Evolutionary conservation across 805 yeast genomes (phyloP).

Genomic region (Zygosaccharomyces siamensis): DNA sequence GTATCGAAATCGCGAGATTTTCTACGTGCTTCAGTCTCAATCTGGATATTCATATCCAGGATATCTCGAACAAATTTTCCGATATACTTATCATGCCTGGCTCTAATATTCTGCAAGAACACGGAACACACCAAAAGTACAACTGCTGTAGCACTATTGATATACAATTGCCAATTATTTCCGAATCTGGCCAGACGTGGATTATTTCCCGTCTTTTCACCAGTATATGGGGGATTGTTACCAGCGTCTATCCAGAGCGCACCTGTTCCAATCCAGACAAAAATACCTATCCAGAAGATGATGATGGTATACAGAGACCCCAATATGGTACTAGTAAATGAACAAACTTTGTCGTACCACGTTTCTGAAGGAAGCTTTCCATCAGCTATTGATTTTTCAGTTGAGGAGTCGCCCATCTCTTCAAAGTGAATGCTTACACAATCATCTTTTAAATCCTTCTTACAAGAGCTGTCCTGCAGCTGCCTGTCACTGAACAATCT

Average conservation of each 20-base stretch:
- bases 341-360: conserved; percentile 36
- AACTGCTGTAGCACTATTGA: conserved; percentile 41
- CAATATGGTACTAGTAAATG: conserved; percentile 22
- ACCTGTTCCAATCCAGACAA: conserved; percentile 40
- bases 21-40: conserved; percentile 29
- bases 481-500: conserved; percentile 11
- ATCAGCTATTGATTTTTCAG: conserved; percentile 3
- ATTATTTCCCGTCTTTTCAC: conserved; percentile 23
- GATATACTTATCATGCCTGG: conserved; percentile 35
- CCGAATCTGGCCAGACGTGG: conserved; percentile 28
- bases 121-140: conserved; percentile 35
- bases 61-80: conserved; percentile 20
- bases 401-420: conserved; percentile 3
- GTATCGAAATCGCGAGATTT: conserved; percentile 19
- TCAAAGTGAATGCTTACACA: conserved; percentile 1
- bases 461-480: not conserved
- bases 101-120: conserved; percentile 39
- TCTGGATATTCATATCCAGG: conserved; percentile 27
- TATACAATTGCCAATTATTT: conserved; percentile 40
- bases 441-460: not conserved
- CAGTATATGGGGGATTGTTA: conserved; percentile 27
- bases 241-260: conserved; percentile 27
- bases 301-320: conserved; percentile 35
- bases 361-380: conserved; percentile 25
- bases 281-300: conserved; percentile 38